phyloP scores from a whole-genome alignment of 2,329 filamentous ascomycete genomes.

The Colletotrichum lupini region DNA sequence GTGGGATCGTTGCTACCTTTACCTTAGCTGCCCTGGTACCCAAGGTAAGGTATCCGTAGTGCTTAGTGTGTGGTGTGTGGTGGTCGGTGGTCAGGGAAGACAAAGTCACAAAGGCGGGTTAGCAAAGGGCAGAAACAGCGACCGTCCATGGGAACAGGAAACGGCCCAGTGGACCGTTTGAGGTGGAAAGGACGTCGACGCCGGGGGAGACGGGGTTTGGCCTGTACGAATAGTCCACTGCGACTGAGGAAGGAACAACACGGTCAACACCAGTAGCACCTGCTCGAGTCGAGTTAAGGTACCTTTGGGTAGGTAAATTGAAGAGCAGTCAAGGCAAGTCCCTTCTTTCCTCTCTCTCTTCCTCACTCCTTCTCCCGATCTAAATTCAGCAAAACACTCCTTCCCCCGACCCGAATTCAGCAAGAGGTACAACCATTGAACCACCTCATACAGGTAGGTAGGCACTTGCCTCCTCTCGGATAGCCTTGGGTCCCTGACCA shows the following conservation, averaged over 20 bases:
- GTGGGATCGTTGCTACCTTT: constrained; percentile 8
- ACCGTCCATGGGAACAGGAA: neutral
- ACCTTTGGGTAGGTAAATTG: neutral
- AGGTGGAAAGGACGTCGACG: constrained; percentile 9
- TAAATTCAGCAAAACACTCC: neutral
- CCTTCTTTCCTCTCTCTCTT: neutral
- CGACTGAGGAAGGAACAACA: neutral
- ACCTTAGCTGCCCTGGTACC: no score
- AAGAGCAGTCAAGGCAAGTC: neutral
- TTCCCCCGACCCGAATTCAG: neutral
- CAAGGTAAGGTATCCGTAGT: no score
- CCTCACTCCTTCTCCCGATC: neutral
- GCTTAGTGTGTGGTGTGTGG: neutral
- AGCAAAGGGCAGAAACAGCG: neutral
- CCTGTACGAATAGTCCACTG: neutral
- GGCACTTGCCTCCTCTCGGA: neutral
- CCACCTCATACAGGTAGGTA: neutral
- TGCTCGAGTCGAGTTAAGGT: neutral
- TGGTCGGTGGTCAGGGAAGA: no score
- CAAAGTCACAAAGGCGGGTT: no score
- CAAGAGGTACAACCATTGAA: neutral
- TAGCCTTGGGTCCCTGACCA: no score
- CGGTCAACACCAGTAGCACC: neutral
- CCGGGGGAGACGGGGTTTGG: constrained; percentile 1
- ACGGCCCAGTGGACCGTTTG: constrained; percentile 13